These are phyloP conservation scores for Mediolabrus comicus DNA, from an alignment of 108 stramenopile genomes.

Conservation along the genomic window DNA sequence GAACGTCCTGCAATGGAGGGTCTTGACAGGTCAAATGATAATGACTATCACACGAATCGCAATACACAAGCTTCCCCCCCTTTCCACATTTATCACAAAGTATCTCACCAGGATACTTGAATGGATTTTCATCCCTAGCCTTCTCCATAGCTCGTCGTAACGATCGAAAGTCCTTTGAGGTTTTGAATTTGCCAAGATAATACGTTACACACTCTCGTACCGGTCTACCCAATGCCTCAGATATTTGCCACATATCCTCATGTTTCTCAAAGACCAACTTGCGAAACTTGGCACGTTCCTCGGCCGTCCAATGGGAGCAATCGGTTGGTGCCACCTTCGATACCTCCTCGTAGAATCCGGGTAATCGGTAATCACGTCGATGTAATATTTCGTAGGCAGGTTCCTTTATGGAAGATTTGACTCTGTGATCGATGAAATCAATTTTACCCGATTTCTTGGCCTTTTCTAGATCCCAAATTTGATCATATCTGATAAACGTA, in stretches of 20 bases:
- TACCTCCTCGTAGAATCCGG: slow-evolving; percentile 39
- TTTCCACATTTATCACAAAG: slow-evolving; percentile 71
- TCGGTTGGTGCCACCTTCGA: slow-evolving; percentile 33
- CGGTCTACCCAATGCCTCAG: slow-evolving; percentile 49
- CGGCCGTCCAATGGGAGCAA: slow-evolving; percentile 69
- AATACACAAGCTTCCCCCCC: slow-evolving; percentile 78
- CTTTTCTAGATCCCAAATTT: slow-evolving; percentile 56
- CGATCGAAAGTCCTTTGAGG: slow-evolving; percentile 64
- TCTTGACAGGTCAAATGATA: slow-evolving; percentile 71
- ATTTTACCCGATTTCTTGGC: slow-evolving; percentile 44
- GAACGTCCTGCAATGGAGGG: slow-evolving; percentile 57
- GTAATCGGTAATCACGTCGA: slow-evolving; percentile 38
- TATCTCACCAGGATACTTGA: slow-evolving; percentile 28
- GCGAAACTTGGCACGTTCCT: slow-evolving; percentile 56
- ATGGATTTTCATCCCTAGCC: background rate
- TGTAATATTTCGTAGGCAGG: slow-evolving; percentile 52
- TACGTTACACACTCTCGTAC: slow-evolving; percentile 54
- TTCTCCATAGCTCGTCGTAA: slow-evolving; percentile 50
- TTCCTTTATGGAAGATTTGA: slow-evolving; percentile 56
- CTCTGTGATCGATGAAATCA: slow-evolving; percentile 49
- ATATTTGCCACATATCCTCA: slow-evolving; percentile 58
- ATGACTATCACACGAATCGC: slow-evolving; percentile 79
- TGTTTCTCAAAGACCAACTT: slow-evolving; percentile 56
- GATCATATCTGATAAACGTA: slow-evolving; percentile 44
- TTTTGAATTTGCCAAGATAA: slow-evolving; percentile 70